Conservation (phyloP, 73 alveolate species). For the Blepharisma japonicum region DNA sequence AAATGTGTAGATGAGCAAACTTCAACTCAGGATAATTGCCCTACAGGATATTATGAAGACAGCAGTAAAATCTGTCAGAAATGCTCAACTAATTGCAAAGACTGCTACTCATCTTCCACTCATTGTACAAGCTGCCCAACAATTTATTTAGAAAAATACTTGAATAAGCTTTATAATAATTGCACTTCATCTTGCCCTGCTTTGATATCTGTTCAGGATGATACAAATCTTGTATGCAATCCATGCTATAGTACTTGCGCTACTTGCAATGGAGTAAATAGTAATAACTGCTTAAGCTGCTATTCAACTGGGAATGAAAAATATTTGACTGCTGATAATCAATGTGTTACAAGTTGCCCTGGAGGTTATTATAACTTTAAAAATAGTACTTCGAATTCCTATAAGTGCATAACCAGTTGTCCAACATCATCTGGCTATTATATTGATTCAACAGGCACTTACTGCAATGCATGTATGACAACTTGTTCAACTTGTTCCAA, state of each 20-base stretch:
- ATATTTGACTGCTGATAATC: not conserved
- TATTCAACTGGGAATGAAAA: not conserved
- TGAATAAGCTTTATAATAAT: not conserved
- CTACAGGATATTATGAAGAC: slow-evolving; percentile 1
- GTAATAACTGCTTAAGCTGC: not conserved
- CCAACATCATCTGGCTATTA: not conserved
- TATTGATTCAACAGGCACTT: not conserved
- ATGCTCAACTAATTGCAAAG: not conserved
- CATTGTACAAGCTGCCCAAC: not conserved
- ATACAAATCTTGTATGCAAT: not conserved
- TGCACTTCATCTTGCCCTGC: not conserved
- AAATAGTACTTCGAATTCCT: not conserved
- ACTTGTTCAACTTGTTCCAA: not conserved
- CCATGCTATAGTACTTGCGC: not conserved
- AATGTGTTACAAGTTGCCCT: slow-evolving; percentile 5
- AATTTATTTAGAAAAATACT: not conserved
- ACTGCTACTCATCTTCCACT: not conserved
- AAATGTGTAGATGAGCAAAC: not conserved
- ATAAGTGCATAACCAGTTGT: not conserved
- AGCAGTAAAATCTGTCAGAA: not conserved
- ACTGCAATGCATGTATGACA: not conserved
- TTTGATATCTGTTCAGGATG: not conserved
- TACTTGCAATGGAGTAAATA: not conserved
- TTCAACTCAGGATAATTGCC: not conserved
- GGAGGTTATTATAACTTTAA: not conserved